Percentiles rank a stretch among this genome's conserved stretches.
phyloP scores from a whole-genome alignment of 768 basidiomycete species.

The Leucocoprinus sp. region DNA sequence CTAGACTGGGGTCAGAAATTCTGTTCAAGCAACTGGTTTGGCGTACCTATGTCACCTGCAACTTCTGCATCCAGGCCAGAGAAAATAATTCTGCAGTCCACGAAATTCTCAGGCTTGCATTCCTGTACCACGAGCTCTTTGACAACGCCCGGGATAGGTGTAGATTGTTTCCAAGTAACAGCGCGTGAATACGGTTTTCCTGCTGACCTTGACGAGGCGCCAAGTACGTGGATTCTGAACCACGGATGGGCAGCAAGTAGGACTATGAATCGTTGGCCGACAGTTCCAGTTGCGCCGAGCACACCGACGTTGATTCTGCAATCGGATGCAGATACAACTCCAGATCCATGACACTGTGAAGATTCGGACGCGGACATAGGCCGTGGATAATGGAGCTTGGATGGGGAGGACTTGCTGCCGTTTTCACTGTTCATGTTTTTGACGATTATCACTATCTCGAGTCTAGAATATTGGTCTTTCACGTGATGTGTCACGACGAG shows the following conservation, averaged over 20 bases:
- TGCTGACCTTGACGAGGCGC: conserved; percentile 83
- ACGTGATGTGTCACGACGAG: neutral
- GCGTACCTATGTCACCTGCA: conserved; percentile 86
- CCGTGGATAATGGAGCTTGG: conserved; percentile 1
- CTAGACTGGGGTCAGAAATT: conserved; percentile 29
- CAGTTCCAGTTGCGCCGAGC: conserved; percentile 87
- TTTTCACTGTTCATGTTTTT: neutral
- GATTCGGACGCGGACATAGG: neutral
- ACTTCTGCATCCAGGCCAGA: conserved; percentile 95
- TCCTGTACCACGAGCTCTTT: conserved; percentile 59
- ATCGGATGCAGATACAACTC: neutral
- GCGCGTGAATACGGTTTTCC: conserved; percentile 72
- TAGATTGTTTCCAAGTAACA: conserved; percentile 82
- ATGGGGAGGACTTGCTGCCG: conserved; percentile 3
- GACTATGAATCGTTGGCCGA: conserved; percentile 91
- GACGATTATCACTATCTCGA: neutral
- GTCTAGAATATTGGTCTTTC: no score
- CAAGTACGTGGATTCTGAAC: conserved; percentile 80
- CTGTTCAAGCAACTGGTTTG: neutral
- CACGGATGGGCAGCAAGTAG: conserved; percentile 85
- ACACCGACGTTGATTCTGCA: conserved; percentile 50
- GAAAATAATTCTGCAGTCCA: conserved; percentile 81
- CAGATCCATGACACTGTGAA: neutral
- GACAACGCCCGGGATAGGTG: conserved; percentile 61
- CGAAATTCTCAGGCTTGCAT: conserved; percentile 68